These are phyloP conservation scores for Taphrina pruni DNA, from an alignment of 1,139 yeast species.

Conservation along the genomic window DNA sequence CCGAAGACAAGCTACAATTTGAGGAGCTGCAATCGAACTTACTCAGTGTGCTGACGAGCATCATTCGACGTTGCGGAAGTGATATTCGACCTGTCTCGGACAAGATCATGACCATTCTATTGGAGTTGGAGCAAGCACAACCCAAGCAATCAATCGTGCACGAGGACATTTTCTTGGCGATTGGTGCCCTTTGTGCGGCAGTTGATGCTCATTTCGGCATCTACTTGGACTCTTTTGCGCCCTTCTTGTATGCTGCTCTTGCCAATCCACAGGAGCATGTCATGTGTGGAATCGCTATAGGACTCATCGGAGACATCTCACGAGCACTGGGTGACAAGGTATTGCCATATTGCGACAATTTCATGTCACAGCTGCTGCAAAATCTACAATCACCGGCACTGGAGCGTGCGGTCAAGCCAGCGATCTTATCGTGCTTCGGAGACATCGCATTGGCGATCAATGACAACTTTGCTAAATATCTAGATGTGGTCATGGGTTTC, in stretches of 20 bases:
- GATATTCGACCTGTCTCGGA: constrained; percentile 76
- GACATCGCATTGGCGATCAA: constrained; percentile 93
- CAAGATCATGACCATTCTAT: constrained; percentile 78
- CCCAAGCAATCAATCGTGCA: constrained; percentile 77
- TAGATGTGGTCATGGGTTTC: constrained; percentile 76
- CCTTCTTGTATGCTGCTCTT: constrained; percentile 77
- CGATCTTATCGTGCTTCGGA: constrained; percentile 92
- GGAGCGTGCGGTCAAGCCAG: constrained; percentile 81
- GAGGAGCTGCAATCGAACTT: constrained; percentile 90
- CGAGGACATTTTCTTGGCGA: constrained; percentile 90
- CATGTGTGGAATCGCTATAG: constrained; percentile 86
- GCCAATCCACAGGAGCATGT: constrained; percentile 77
- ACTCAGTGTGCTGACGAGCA: constrained; percentile 81
- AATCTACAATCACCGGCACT: constrained; percentile 60
- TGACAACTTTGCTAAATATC: constrained; percentile 71
- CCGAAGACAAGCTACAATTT: constrained; percentile 74
- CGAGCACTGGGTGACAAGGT: constrained; percentile 81
- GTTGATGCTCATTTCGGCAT: constrained; percentile 70
- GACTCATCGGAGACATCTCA: constrained; percentile 95
- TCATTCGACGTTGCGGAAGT: constrained; percentile 79
- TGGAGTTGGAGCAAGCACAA: constrained; percentile 68
- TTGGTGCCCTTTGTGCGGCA: constrained; percentile 82
- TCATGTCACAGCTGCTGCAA: constrained; percentile 81
- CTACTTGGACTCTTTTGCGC: constrained; percentile 81
- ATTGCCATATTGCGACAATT: constrained; percentile 73